Percentiles rank a stretch among this genome's conserved stretches.
Conservation (phyloP, 2,329 filamentous ascomycete genomes). For the Fusarium sp. region DNA sequence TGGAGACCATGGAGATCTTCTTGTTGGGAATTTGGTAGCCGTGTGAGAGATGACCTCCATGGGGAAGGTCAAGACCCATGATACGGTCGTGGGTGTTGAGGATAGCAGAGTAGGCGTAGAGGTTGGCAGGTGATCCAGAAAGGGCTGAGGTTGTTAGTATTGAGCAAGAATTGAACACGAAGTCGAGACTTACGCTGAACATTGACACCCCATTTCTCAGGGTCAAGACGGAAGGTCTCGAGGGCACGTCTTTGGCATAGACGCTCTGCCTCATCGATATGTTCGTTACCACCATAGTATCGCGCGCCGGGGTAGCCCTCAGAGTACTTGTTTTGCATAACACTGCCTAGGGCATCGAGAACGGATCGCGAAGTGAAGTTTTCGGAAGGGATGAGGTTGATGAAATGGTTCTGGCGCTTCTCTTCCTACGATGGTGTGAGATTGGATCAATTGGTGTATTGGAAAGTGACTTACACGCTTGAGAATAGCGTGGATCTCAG, state of each 20-base stretch:
- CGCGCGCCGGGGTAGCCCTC: constrained; percentile 94
- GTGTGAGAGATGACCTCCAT: constrained; percentile 93
- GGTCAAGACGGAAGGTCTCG: constrained; percentile 82
- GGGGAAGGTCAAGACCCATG: constrained; percentile 94
- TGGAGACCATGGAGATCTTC: constrained; percentile 94
- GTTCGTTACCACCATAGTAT: constrained; percentile 95
- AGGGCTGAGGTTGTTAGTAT: constrained; percentile 60
- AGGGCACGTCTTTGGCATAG: constrained; percentile 88
- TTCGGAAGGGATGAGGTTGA: constrained; percentile 92
- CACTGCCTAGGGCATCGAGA: constrained; percentile 85
- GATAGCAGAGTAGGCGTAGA: constrained; percentile 92
- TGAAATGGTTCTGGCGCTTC: constrained; percentile 92
- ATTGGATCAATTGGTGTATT: neutral
- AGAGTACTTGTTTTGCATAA: constrained; percentile 98
- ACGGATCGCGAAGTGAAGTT: constrained; percentile 93
- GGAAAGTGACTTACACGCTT: constrained; percentile 71
- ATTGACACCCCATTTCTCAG: constrained; percentile 93
- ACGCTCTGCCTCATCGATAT: constrained; percentile 88
- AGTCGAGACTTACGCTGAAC: constrained; percentile 74
- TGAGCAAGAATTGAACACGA: neutral
- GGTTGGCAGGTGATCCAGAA: constrained; percentile 76
- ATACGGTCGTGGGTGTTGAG: constrained; percentile 90
- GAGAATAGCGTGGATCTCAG: constrained; percentile 83
- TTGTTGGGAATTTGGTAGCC: constrained; percentile 92
- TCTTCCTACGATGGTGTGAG: constrained; percentile 73